Percentiles rank a stretch among this genome's conserved stretches.
These are phyloP conservation scores for Pyrenophora teres DNA, from an alignment of 2,329 filamentous ascomycete genomes.

Conservation along the genomic window DNA sequence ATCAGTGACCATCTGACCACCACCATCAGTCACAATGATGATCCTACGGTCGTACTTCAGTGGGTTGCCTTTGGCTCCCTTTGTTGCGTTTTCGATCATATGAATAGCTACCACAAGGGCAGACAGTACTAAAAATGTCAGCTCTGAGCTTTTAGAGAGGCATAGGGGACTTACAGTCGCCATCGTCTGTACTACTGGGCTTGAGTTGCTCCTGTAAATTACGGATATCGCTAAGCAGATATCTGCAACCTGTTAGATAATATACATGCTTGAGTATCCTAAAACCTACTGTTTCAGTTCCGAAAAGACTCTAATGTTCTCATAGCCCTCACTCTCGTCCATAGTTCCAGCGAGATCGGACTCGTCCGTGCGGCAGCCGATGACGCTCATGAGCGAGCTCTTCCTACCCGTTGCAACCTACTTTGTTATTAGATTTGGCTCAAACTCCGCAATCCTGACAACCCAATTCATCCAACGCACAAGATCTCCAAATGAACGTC, in stretches of 20 bases:
- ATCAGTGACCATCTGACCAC: conserved; percentile 72
- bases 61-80: conserved; percentile 60
- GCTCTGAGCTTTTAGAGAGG: conserved; percentile 1
- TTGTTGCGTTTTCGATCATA: conserved; percentile 88
- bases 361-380: conserved; percentile 79
- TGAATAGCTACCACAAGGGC: conserved; percentile 83
- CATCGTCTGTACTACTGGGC: conserved; percentile 68
- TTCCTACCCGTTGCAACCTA: conserved; percentile 71
- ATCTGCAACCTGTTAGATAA: conserved; percentile 41
- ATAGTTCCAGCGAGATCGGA: conserved; percentile 54
- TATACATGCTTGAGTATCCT: too few relatives aligned
- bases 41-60: conserved; percentile 57
- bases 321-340: conserved; percentile 70
- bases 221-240: conserved; percentile 71
- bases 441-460: neutral
- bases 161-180: conserved; percentile 65
- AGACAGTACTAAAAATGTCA: conserved; percentile 64
- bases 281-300: conserved; percentile 63
- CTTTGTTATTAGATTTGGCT: conserved; percentile 5
- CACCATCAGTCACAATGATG: conserved; percentile 82
- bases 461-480: conserved; percentile 13
- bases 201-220: conserved; percentile 66
- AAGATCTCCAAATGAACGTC: conserved; percentile 28
- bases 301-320: conserved; percentile 76
- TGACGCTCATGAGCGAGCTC: conserved; percentile 74